Percentiles rank a stretch among this genome's conserved stretches.
Evolutionary conservation across 2,329 filamentous ascomycete genomes (phyloP).

Genomic region (Calonectria pseudoreteaudii): DNA sequence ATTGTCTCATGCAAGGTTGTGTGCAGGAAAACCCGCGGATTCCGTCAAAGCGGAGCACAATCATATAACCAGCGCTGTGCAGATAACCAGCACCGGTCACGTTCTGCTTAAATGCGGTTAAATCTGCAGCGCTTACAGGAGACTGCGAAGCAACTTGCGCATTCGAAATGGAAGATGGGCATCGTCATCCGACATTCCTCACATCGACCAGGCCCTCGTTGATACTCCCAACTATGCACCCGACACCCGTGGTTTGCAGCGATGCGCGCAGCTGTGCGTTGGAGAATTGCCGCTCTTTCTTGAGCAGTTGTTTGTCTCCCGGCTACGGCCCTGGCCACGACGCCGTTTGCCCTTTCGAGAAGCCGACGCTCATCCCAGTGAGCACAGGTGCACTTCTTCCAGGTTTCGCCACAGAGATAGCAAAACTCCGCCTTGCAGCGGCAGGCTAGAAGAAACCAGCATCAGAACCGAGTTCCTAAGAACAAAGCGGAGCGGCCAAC

Average conservation of each 20-base stretch:
- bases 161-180: conserved; percentile 58
- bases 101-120: conserved; percentile 48
- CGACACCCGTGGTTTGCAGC: conserved; percentile 53
- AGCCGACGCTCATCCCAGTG: conserved; percentile 52
- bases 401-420: conserved; percentile 56
- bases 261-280: conserved; percentile 16
- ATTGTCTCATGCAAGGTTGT: neutral
- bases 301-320: neutral
- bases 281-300: neutral
- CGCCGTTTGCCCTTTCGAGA: conserved; percentile 45
- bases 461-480: neutral
- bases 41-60: neutral
- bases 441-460: conserved; percentile 51
- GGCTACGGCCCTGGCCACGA: conserved; percentile 43
- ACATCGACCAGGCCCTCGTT: conserved; percentile 51
- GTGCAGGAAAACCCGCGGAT: neutral
- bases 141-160: conserved; percentile 56
- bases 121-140: conserved; percentile 60
- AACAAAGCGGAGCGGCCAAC: conserved; percentile 35
- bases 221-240: conserved; percentile 51
- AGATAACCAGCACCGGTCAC: no score
- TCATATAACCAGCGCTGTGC: neutral
- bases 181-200: conserved; percentile 57
- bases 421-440: conserved; percentile 61
- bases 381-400: conserved; percentile 55